Base-by-base conservation (phyloP, 75 land plant species). In the Sequoiadendron giganteum region DNA sequence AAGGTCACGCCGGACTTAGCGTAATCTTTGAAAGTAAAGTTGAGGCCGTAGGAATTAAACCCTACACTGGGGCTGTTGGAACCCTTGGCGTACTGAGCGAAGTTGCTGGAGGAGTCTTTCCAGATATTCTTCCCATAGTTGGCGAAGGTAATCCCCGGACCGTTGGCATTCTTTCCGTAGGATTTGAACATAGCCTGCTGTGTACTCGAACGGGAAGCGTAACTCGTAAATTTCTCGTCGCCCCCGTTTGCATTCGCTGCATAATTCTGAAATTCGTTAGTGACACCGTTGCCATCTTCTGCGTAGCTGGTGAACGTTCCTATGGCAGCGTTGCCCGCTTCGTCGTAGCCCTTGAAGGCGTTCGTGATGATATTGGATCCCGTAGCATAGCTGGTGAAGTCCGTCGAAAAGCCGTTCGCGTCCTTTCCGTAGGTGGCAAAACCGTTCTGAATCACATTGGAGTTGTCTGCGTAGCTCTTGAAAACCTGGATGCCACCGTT, bases 21-120 rank as follows among this genome's bases (percentile, higher is more conserved):
- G 68, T 90, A 92, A 43, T 78, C 80, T 11, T 87, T 88, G 90
- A 92, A 92, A 14, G 89, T 88, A 72, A 73, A 88, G 3, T 91
- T 91, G 72, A 15, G 52, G 40, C 43, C 85, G 75, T 47, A 42
- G 54, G 86, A n/a, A 3, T 38, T 56, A 45, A 86, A 86, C 0
- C 0, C 14, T 19, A 85, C 32, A 6, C 2, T 0, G 28, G 54
- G 85, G 13, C 7, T 49, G 36, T 14, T 48, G 75, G 75, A 56
- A 38, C 45, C 86, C 45, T 86, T 42, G 0, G 78, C 86, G n/a
- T 61, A 61, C 34, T 34, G 2, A 5, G 38, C 3, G 85, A 49
- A 85, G 1, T 49, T 39, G 10, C 9, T 39, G 0, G 21, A 5
- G 10, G 34, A 18, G 30, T 32, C 5, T 6, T 8, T 18, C 38